Conservation (phyloP, 106 monocot species). For the Ottelia alismoides region DNA sequence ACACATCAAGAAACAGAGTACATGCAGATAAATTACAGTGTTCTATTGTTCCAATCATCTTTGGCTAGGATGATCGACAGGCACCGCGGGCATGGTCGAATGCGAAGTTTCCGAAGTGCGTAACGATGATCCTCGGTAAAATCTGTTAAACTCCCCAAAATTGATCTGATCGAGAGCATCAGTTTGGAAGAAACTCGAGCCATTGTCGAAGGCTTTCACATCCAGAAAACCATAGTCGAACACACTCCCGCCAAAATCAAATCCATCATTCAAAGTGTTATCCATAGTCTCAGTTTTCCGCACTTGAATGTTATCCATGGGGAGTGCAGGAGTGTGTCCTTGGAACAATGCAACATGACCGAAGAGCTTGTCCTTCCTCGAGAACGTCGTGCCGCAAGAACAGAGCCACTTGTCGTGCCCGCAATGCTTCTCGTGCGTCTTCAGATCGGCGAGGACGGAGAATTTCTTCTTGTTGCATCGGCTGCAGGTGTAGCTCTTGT, state of each 20-base stretch:
- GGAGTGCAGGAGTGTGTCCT: constrained; percentile 65
- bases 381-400: constrained; percentile 78
- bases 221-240: constrained; percentile 8
- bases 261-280: background rate
- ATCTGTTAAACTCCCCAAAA: constrained; percentile 4
- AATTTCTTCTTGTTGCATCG: constrained; percentile 70
- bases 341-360: constrained; percentile 86
- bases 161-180: constrained; percentile 8
- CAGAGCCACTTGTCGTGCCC: constrained; percentile 69
- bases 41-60: background rate
- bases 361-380: constrained; percentile 83
- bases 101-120: constrained; percentile 8
- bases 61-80: background rate
- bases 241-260: constrained; percentile 2
- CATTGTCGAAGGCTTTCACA: constrained; percentile 9
- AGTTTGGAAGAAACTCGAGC: constrained; percentile 1
- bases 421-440: constrained; percentile 93
- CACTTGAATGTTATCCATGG: constrained; percentile 5
- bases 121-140: constrained; percentile 8
- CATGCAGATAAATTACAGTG: too few species aligned
- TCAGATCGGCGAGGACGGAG: constrained; percentile 73
- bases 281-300: background rate
- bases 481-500: constrained; percentile 62
- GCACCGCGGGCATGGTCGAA: background rate
- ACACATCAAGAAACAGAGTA: too few species aligned